Evolutionary conservation across 495 filamentous ascomycete species (phyloP).

Genomic region (Penicillium coprophilum): DNA sequence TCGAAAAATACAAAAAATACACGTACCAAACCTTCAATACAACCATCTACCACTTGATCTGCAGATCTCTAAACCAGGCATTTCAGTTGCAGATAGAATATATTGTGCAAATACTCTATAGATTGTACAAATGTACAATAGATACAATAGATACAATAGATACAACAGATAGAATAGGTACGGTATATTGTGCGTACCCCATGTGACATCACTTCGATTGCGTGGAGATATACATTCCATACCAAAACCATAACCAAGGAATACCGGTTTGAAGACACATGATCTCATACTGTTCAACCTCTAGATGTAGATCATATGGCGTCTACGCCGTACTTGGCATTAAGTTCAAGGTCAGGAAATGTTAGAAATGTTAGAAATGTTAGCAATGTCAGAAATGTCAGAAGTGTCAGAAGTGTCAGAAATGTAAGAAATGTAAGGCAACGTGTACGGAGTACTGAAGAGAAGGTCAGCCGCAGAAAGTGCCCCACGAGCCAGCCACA

Average conservation of each 20-base stretch:
- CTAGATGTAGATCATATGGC: background rate
- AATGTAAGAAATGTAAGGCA: background rate
- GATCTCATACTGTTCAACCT: background rate
- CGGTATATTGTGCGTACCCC: background rate
- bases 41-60: background rate
- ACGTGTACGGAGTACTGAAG: conserved; percentile 1
- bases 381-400: background rate
- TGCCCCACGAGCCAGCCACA: conserved; percentile 31
- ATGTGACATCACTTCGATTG: background rate
- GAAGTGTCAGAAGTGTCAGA: background rate
- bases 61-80: background rate
- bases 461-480: conserved; percentile 10
- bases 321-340: too few species aligned
- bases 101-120: background rate
- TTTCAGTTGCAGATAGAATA: background rate
- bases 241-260: background rate
- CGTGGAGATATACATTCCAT: background rate
- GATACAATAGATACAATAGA: too few species aligned
- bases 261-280: background rate
- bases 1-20: background rate
- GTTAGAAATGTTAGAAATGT: background rate
- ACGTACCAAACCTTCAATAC: background rate
- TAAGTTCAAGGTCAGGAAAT: too few species aligned
- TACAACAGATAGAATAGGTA: too few species aligned
- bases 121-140: too few species aligned